phyloP scores from a whole-genome alignment of 768 basidiomycete genomes.

The Naganishia kalamii region DNA sequence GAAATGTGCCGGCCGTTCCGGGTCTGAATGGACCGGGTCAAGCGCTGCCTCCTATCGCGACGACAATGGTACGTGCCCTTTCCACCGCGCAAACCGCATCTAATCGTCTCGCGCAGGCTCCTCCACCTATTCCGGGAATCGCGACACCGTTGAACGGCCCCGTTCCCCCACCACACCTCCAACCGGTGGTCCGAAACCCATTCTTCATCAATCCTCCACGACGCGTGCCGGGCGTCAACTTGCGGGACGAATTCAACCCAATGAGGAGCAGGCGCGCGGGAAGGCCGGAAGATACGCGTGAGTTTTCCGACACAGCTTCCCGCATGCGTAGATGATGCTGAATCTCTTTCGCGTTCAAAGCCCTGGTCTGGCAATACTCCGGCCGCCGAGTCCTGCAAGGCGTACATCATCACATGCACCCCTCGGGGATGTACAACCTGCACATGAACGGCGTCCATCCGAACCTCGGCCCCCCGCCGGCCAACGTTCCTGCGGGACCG shows the following conservation, averaged over 20 bases:
- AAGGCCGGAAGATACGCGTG: neutral
- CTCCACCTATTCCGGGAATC: no score
- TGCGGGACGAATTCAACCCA: conserved; percentile 96
- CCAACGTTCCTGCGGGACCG: no score
- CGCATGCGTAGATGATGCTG: neutral
- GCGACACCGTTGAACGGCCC: no score
- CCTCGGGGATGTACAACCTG: conserved; percentile 4
- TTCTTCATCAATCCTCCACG: conserved; percentile 77
- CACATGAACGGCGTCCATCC: conserved; percentile 8
- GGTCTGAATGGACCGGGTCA: neutral
- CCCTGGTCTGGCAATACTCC: conserved; percentile 2
- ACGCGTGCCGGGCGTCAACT: conserved; percentile 67
- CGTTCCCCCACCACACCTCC: neutral
- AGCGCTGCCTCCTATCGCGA: no score
- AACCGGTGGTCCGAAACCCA: conserved; percentile 37
- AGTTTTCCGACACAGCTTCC: neutral
- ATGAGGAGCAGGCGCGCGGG: conserved; percentile 60
- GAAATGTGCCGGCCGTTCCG: neutral
- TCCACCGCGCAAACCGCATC: no score
- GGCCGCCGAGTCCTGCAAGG: neutral
- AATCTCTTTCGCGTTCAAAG: neutral
- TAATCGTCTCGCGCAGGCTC: no score
- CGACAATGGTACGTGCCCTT: neutral
- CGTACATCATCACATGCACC: conserved; percentile 9
- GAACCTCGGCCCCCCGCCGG: no score